phyloP scores from a whole-genome alignment of 2,329 filamentous ascomycete species.

The Claviceps cyperi region DNA sequence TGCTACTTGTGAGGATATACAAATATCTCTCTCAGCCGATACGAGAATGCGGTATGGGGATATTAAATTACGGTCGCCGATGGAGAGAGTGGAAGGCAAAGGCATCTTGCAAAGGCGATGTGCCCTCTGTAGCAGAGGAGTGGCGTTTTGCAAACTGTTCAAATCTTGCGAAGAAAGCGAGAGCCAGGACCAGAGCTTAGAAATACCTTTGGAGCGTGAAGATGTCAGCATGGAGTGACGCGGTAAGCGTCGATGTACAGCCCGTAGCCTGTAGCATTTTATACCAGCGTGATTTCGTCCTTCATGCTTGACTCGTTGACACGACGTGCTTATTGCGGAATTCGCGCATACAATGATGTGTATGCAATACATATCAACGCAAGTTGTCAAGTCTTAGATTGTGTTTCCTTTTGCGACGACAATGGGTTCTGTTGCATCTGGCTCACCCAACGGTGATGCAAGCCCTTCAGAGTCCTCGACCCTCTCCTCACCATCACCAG shows the following conservation, averaged over 20 bases:
- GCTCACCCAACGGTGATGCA: background rate
- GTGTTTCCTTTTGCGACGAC: background rate
- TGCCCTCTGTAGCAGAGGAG: slow-evolving; percentile 4
- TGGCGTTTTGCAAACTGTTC: slow-evolving; percentile 7
- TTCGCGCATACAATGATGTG: background rate
- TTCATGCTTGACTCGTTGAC: background rate
- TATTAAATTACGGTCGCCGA: slow-evolving; percentile 6
- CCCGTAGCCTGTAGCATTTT: background rate
- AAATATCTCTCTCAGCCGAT: background rate
- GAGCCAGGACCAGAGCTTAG: background rate
- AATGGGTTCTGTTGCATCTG: background rate
- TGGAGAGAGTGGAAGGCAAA: slow-evolving; percentile 3
- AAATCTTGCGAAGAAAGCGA: background rate
- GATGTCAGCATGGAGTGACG: background rate
- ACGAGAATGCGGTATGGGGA: background rate
- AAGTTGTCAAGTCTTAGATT: background rate
- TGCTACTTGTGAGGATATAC: slow-evolving; percentile 5
- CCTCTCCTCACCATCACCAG: background rate
- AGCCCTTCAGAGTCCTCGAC: background rate
- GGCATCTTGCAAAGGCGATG: slow-evolving; percentile 7
- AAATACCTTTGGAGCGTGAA: background rate
- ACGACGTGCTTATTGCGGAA: too few species aligned
- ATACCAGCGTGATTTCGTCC: background rate
- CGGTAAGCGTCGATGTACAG: background rate
- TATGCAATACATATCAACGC: background rate